Evolutionary conservation across 768 basidiomycete genomes (phyloP).

Genomic region (Termitomyces sp.): DNA sequence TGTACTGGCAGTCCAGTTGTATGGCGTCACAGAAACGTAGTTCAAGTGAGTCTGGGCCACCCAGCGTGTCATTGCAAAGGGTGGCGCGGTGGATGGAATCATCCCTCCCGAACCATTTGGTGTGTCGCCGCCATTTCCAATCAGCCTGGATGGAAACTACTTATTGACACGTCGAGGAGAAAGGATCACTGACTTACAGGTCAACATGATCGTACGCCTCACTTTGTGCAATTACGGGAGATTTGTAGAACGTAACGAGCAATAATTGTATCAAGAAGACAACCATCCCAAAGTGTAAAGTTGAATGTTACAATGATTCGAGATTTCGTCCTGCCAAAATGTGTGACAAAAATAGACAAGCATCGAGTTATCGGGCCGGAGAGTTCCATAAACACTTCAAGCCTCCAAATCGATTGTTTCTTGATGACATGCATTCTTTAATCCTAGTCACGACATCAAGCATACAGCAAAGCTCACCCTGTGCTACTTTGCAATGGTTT

Average conservation of each 20-base stretch:
- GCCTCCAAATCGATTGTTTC: too few species aligned
- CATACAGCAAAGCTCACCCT: too few species aligned
- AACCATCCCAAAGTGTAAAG: background rate
- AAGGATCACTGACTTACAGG: slow-evolving; percentile 15
- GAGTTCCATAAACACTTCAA: too few species aligned
- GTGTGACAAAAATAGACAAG: background rate
- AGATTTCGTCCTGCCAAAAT: background rate
- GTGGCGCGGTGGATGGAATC: slow-evolving; percentile 72
- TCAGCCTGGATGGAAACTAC: slow-evolving; percentile 30
- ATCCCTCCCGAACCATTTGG: slow-evolving; percentile 72
- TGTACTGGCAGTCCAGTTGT: slow-evolving; percentile 47
- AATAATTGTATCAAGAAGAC: background rate
- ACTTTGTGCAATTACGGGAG: background rate
- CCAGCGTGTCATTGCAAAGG: slow-evolving; percentile 86
- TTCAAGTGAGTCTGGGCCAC: slow-evolving; percentile 75
- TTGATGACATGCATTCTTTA: too few species aligned
- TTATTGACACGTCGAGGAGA: background rate
- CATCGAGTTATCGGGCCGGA: too few species aligned
- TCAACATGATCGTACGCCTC: slow-evolving; percentile 25
- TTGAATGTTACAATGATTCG: background rate
- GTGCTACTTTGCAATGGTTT: too few species aligned
- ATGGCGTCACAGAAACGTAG: slow-evolving; percentile 68
- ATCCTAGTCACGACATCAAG: too few species aligned
- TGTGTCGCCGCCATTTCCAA: slow-evolving; percentile 67
- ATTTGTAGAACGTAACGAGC: background rate